A percentile compares a stretch with the other conserved stretches of the same genome.
Evolutionary conservation across 2,329 filamentous ascomycete genomes (phyloP).

Genomic region (Botrytis porri): DNA sequence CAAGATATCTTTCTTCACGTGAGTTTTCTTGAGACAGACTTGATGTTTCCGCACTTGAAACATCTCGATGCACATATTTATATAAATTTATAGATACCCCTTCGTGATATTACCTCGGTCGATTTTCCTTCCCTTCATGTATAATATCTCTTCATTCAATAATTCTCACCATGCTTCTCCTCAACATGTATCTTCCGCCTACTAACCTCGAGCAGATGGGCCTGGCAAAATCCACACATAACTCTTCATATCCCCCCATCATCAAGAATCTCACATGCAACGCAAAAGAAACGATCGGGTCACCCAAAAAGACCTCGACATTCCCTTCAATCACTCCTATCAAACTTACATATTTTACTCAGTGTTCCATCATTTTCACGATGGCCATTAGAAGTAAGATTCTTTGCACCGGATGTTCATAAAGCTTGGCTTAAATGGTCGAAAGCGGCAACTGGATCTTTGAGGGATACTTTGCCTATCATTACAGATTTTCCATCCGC

Average conservation of each 20-base stretch:
- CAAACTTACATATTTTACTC: slow-evolving; percentile 78
- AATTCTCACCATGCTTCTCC: no score
- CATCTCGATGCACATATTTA: background rate
- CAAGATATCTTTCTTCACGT: background rate
- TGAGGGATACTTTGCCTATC: slow-evolving; percentile 30
- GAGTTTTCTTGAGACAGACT: background rate
- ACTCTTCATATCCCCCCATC: slow-evolving; percentile 72
- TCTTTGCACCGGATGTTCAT: slow-evolving; percentile 71
- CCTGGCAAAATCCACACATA: slow-evolving; percentile 79
- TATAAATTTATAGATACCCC: background rate
- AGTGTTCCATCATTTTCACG: slow-evolving; percentile 73
- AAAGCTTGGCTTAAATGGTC: slow-evolving; percentile 62
- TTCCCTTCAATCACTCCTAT: slow-evolving; percentile 66
- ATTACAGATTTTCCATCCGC: slow-evolving; percentile 30
- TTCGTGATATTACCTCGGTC: background rate
- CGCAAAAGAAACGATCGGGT: slow-evolving; percentile 50
- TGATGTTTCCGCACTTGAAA: background rate
- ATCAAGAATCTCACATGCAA: slow-evolving; percentile 56
- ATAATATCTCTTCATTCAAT: background rate
- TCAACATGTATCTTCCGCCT: background rate
- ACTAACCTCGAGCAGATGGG: slow-evolving; percentile 62
- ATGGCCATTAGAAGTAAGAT: slow-evolving; percentile 80
- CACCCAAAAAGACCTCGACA: slow-evolving; percentile 55
- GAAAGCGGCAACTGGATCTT: slow-evolving; percentile 33
- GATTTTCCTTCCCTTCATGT: background rate